Percentiles rank a stretch among this genome's conserved stretches.
phyloP scores from a whole-genome alignment of 371 early-diverging fungal genomes.

The Mortierella sp. region DNA sequence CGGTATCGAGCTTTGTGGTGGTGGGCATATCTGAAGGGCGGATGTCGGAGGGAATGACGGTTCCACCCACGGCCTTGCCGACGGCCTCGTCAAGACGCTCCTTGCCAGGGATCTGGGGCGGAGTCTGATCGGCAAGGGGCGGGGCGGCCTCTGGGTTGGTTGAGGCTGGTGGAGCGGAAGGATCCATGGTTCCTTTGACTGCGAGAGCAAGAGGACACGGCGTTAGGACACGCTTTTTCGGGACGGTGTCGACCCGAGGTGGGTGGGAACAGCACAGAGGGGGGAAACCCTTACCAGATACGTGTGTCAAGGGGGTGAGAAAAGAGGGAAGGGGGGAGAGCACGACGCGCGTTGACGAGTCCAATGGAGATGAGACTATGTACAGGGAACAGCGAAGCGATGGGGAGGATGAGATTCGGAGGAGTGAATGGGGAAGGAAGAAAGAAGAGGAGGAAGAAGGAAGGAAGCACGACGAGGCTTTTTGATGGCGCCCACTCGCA shows the following conservation, averaged over 20 bases:
- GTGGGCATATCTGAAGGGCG: conserved; percentile 32
- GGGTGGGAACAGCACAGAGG: too few species aligned
- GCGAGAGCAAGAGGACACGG: too few species aligned
- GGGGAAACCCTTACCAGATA: too few species aligned
- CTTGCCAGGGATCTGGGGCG: conserved; percentile 32
- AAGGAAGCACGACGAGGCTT: too few species aligned
- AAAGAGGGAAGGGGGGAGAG: too few species aligned
- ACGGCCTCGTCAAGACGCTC: conserved; percentile 27
- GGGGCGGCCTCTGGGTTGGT: neutral
- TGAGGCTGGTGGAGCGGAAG: conserved; percentile 1
- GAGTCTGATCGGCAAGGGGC: conserved; percentile 12
- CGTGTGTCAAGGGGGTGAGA: too few species aligned
- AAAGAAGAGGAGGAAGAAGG: conserved; percentile 1
- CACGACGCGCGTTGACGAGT: too few species aligned
- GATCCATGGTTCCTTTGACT: conserved; percentile 30
- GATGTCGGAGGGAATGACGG: conserved; percentile 44
- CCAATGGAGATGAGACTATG: too few species aligned
- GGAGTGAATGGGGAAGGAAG: neutral
- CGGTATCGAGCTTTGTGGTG: conserved; percentile 20
- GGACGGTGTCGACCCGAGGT: too few species aligned
- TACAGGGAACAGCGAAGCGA: too few species aligned
- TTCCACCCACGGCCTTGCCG: conserved; percentile 48
- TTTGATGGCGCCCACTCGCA: neutral
- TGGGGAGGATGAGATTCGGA: too few species aligned
- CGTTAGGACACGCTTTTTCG: too few species aligned